Evolutionary conservation across 139 green algal species (phyloP).

Genomic region (Haematococcus lacustris): DNA sequence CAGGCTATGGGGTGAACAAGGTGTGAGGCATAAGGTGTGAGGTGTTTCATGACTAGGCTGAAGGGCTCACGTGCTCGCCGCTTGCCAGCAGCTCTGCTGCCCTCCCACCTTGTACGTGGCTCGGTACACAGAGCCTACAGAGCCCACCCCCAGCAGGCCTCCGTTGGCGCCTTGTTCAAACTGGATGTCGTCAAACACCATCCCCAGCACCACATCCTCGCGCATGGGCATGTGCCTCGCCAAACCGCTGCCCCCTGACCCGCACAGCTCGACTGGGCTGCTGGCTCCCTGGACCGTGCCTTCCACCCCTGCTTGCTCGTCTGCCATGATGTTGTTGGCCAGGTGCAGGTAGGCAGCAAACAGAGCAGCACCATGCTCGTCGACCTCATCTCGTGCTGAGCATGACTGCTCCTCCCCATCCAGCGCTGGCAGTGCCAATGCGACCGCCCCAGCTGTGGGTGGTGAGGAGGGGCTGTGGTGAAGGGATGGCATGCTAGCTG

Average conservation of each 20-base stretch:
- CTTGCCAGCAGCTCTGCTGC: no score
- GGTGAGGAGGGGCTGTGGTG: not conserved
- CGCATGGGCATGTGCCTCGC: not conserved
- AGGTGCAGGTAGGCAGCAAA: constrained; percentile 4
- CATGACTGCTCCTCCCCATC: no score
- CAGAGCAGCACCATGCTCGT: not conserved
- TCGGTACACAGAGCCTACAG: constrained; percentile 61
- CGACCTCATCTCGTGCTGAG: no score
- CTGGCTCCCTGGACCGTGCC: no score
- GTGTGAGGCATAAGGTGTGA: no score
- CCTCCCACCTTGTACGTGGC: constrained; percentile 29
- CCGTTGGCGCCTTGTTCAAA: constrained; percentile 5
- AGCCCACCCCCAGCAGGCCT: constrained; percentile 46
- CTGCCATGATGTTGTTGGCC: constrained; percentile 1
- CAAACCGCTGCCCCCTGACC: not conserved
- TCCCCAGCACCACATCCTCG: constrained; percentile 8
- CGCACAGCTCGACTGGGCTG: not conserved
- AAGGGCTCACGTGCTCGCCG: not conserved
- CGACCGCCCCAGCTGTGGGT: not conserved
- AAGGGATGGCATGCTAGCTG: not conserved
- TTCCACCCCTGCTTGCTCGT: not conserved
- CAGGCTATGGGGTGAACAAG: no score
- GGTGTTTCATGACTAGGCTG: not conserved
- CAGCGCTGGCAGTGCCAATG: not conserved
- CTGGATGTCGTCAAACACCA: constrained; percentile 13